A percentile compares a stretch with the other conserved stretches of the same genome.
These are phyloP conservation scores for Xylaria sp. DNA, from an alignment of 2,329 filamentous ascomycete species.

Conservation along the genomic window DNA sequence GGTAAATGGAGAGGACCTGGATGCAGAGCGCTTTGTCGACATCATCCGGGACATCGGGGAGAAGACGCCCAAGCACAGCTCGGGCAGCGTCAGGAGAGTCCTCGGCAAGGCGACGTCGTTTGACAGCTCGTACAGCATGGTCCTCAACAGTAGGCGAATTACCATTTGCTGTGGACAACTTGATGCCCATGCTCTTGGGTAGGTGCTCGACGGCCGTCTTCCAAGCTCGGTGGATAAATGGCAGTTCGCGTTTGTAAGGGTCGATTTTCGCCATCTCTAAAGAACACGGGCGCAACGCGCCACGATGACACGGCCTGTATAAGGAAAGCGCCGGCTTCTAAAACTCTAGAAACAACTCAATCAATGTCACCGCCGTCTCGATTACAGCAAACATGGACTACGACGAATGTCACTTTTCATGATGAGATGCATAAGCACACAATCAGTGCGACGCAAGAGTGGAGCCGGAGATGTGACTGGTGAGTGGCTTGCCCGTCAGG, in stretches of 20 bases:
- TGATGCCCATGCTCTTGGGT: constrained; percentile 42
- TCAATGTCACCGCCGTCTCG: constrained; percentile 17
- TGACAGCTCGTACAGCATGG: constrained; percentile 38
- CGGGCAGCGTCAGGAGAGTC: constrained; percentile 33
- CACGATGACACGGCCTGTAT: constrained; percentile 26
- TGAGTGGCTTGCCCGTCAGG: background rate
- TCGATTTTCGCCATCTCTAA: constrained; percentile 45
- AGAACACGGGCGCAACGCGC: constrained; percentile 34
- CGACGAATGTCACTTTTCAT: constrained; percentile 23
- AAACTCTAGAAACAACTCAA: background rate
- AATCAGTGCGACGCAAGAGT: constrained; percentile 1
- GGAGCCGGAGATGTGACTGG: background rate
- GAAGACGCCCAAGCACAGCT: constrained; percentile 22
- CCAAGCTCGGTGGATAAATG: constrained; percentile 53
- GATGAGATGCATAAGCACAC: constrained; percentile 11
- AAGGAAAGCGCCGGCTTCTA: constrained; percentile 15
- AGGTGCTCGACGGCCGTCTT: constrained; percentile 42
- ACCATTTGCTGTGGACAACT: constrained; percentile 36
- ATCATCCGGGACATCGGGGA: constrained; percentile 25
- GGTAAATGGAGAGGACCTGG: constrained; percentile 48
- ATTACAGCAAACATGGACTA: constrained; percentile 25
- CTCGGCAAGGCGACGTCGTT: constrained; percentile 46
- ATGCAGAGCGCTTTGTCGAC: constrained; percentile 44
- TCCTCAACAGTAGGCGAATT: constrained; percentile 37
- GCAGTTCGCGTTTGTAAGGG: constrained; percentile 44